phyloP scores from a whole-genome alignment of 148 eudicot genomes.

The Vaccinium corymbosum region DNA sequence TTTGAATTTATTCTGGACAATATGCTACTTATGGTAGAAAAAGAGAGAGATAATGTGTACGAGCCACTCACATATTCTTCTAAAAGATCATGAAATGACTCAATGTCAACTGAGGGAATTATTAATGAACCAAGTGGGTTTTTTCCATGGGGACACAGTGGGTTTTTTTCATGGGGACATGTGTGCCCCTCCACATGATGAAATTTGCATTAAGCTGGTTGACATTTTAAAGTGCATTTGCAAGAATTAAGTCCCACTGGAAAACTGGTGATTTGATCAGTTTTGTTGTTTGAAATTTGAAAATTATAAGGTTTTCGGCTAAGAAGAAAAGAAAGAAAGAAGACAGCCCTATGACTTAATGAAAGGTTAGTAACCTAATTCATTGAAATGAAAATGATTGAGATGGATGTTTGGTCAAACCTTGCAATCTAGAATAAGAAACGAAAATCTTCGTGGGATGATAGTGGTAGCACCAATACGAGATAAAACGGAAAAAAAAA shows the following conservation, averaged over 20 bases:
- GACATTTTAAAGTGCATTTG: background rate
- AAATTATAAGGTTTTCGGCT: background rate
- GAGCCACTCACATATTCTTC: background rate
- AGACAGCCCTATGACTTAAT: too few species aligned
- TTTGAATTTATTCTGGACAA: too few species aligned
- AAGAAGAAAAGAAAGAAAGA: too few species aligned
- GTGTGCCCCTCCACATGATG: background rate
- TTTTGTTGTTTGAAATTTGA: background rate
- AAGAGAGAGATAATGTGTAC: background rate
- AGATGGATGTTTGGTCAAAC: background rate
- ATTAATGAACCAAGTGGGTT: background rate
- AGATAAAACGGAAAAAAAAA: background rate
- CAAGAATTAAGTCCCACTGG: background rate
- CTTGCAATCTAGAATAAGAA: too few species aligned
- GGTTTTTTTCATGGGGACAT: background rate
- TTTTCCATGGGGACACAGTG: background rate
- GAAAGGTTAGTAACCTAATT: too few species aligned
- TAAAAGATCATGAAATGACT: constrained; percentile 8
- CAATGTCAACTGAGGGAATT: constrained; percentile 10
- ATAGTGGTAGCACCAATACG: background rate
- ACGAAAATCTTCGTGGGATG: background rate
- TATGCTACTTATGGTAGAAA: background rate
- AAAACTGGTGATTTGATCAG: background rate
- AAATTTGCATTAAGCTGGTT: background rate
- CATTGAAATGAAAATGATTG: background rate